These are phyloP conservation scores for Rugonectria rugulosa DNA, from an alignment of 2,329 filamentous ascomycete species.

Conservation along the genomic window DNA sequence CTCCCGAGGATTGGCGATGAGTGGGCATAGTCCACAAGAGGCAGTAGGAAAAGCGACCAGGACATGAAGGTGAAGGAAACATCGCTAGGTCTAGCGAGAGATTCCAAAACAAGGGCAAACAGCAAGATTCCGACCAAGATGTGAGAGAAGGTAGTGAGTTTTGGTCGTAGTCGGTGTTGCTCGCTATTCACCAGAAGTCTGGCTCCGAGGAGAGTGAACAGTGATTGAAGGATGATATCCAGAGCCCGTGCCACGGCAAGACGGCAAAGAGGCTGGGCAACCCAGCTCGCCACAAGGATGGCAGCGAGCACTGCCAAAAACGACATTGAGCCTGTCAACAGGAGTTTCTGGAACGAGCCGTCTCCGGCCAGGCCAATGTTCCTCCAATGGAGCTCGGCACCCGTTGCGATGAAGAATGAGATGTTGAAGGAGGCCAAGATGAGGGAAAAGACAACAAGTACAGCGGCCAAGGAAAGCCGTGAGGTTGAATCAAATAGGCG, in stretches of 20 bases:
- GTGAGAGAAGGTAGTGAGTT: not conserved
- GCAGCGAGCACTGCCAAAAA: constrained; percentile 28
- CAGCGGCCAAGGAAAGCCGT: constrained; percentile 7
- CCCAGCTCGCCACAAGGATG: constrained; percentile 30
- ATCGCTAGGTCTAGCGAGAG: constrained; percentile 38
- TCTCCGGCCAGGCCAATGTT: constrained; percentile 44
- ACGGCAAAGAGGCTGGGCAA: constrained; percentile 38
- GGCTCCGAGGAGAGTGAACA: constrained; percentile 8
- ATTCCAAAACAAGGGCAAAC: constrained; percentile 17
- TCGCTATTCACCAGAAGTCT: too few relatives aligned
- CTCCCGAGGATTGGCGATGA: constrained; percentile 37
- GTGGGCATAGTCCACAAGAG: constrained; percentile 43
- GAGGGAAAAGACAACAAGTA: not conserved
- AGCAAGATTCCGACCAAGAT: not conserved
- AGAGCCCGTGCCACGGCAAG: constrained; percentile 27
- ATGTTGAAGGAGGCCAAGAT: constrained; percentile 23
- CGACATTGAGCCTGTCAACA: constrained; percentile 43
- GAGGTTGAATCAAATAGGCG: not conserved
- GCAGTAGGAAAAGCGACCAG: constrained; percentile 44
- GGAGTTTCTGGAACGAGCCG: constrained; percentile 39
- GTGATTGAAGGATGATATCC: constrained; percentile 39
- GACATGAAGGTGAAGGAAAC: constrained; percentile 45
- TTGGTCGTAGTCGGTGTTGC: constrained; percentile 25
- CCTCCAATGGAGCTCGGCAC: constrained; percentile 46
- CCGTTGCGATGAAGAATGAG: constrained; percentile 43